Evolutionary conservation across 768 basidiomycete genomes (phyloP).

Genomic region (Thelephora aurantiotincta): DNA sequence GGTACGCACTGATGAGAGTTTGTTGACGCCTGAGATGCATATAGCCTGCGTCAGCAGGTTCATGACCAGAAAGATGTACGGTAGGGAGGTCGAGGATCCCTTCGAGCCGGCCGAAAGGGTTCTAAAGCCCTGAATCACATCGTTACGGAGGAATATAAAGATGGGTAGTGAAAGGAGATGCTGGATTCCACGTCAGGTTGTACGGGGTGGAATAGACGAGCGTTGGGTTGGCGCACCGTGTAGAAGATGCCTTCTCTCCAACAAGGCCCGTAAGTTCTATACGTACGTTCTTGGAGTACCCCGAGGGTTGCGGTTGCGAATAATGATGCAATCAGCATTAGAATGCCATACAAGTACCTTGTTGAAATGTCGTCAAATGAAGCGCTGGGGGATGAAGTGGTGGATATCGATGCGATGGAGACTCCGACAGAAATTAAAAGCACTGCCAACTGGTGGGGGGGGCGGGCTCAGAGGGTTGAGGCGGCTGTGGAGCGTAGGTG

Average conservation of each 20-base stretch:
- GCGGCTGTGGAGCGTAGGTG: slow-evolving; percentile 2
- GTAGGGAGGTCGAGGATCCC: slow-evolving; percentile 17
- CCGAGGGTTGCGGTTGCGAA: slow-evolving; percentile 59
- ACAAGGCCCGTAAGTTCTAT: slow-evolving; percentile 53
- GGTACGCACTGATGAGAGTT: slow-evolving; percentile 54
- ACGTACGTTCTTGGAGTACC: slow-evolving; percentile 65
- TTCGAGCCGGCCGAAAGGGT: slow-evolving; percentile 26
- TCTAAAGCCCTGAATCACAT: slow-evolving; percentile 40
- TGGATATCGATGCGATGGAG: slow-evolving; percentile 56
- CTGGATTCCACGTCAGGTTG: slow-evolving; percentile 21
- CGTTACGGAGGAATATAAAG: slow-evolving; percentile 46
- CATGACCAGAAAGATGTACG: slow-evolving; percentile 41
- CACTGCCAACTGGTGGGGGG: slow-evolving; percentile 38
- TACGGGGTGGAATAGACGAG: background rate
- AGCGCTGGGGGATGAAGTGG: slow-evolving; percentile 23
- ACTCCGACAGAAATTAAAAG: slow-evolving; percentile 57
- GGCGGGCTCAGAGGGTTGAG: background rate
- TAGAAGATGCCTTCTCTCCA: slow-evolving; percentile 85
- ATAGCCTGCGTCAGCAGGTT: slow-evolving; percentile 65
- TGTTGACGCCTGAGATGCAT: slow-evolving; percentile 78
- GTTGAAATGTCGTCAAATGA: slow-evolving; percentile 9
- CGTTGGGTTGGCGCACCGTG: slow-evolving; percentile 34
- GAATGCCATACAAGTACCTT: slow-evolving; percentile 50
- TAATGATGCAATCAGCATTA: slow-evolving; percentile 52
- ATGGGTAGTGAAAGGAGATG: slow-evolving; percentile 70